Evolutionary conservation across 495 filamentous ascomycete genomes (phyloP), one percentile per base, ranked within the genome.

Genomic region (Penicillium mononematosum): DNA sequence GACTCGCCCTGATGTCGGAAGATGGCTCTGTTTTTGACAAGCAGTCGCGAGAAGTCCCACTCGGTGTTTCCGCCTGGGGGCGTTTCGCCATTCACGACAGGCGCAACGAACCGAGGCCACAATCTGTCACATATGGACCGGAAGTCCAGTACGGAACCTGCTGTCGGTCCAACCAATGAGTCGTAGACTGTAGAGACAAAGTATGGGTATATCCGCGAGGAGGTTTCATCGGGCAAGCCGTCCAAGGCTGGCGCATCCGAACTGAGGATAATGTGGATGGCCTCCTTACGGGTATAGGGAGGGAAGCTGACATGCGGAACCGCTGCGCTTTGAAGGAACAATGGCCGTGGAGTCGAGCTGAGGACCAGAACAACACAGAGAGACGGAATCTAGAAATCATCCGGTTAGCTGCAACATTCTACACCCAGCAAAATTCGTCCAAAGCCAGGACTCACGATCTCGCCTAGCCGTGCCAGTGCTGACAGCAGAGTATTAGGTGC

Each of bases 261-360:
- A 34, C 70, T 72, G 31, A 83, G 74, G 38, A 96, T 78, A 54
- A 98, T 92, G 25, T 80, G 63, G 45, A 94, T 81, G 45, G 87
- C 83, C 64, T 97, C 88, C 41, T 84, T 64, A 64, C 91, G 91
- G 16, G 84, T 89, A 71, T 98, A 98, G 9, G 87, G 77, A 0
- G 92, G 83, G 70, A 98, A 98, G 66, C 86, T 84, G 53, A 98
- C 77, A 71, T 96, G 85, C 5, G 93, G 88, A 25, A 87, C 76
- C 29, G 88, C 87, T 5, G 88, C 76, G 36, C 80, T 79, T 61
- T 88, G 88, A 34, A 98, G 82, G 63, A 88, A 82, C 48, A 83
- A 78, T 3, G 91, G 83, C 1, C 83, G 81, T 5, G 92, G 88
- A 31, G 83, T 79, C 17, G 71, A 68, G 34, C 86, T 90, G 38